These are phyloP conservation scores for Komagataella ulmi DNA, from an alignment of 805 yeast genomes.

Conservation along the genomic window DNA sequence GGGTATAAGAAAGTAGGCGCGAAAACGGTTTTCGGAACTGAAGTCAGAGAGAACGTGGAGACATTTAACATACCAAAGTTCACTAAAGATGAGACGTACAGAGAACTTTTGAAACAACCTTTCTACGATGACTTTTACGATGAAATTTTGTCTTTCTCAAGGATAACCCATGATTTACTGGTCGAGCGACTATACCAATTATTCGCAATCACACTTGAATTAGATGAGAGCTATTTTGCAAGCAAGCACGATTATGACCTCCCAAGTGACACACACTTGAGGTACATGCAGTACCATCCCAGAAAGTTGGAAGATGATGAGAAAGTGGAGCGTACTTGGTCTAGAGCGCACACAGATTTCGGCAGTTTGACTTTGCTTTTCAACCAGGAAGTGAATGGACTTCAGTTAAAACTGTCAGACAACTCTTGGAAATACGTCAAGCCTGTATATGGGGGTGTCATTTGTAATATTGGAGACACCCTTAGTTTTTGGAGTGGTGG, in stretches of 20 bases:
- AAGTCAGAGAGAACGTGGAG: constrained; percentile 18
- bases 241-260: too few species aligned
- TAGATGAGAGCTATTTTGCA: too few species aligned
- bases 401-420: constrained; percentile 21
- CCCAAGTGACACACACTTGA: background rate
- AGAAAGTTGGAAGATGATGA: constrained; percentile 15
- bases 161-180: constrained; percentile 13
- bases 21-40: constrained; percentile 18
- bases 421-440: constrained; percentile 24
- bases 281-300: constrained; percentile 24
- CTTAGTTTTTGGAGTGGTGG: constrained; percentile 29
- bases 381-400: constrained; percentile 25
- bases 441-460: constrained; percentile 22
- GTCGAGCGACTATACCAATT: constrained; percentile 13
- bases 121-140: constrained; percentile 13
- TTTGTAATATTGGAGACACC: constrained; percentile 28
- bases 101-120: constrained; percentile 9
- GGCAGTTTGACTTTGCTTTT: constrained; percentile 26
- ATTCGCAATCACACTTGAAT: constrained; percentile 19
- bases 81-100: constrained; percentile 9
- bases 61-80: constrained; percentile 21
- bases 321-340: constrained; percentile 24
- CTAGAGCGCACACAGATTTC: constrained; percentile 34
- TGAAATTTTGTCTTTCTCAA: constrained; percentile 12
- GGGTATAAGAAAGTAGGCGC: constrained; percentile 20